phyloP scores from a whole-genome alignment of 345 rosid genomes.

The Camelina laxa region DNA sequence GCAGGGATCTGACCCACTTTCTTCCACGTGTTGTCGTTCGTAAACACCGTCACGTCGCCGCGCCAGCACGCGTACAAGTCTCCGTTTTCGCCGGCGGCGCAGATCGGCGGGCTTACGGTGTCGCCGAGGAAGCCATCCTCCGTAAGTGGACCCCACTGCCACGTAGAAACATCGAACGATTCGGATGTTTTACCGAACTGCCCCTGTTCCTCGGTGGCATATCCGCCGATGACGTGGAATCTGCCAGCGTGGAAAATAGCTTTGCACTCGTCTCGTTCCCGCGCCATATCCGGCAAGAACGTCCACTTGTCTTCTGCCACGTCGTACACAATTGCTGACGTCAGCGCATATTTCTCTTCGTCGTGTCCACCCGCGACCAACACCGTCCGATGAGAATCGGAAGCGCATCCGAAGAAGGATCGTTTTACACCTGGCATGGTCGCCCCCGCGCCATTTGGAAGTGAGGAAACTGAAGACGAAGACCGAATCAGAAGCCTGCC shows the following conservation, averaged over 20 bases:
- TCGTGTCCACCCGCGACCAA: constrained; percentile 82
- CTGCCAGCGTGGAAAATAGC: constrained; percentile 63
- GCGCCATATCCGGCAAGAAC: constrained; percentile 67
- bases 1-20: constrained; percentile 53
- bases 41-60: constrained; percentile 45
- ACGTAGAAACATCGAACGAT: constrained; percentile 47
- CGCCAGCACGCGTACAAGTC: constrained; percentile 50
- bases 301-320: constrained; percentile 63
- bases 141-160: constrained; percentile 53
- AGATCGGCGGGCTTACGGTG: constrained; percentile 49
- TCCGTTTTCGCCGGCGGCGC: constrained; percentile 35
- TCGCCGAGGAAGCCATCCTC: constrained; percentile 46
- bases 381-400: constrained; percentile 66
- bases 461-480: constrained; percentile 56
- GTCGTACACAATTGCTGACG: constrained; percentile 64
- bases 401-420: constrained; percentile 65
- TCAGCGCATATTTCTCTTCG: constrained; percentile 66
- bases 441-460: constrained; percentile 66
- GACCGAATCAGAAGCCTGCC: constrained; percentile 61
- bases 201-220: constrained; percentile 77
- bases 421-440: constrained; percentile 73
- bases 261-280: constrained; percentile 77
- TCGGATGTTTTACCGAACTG: constrained; percentile 56
- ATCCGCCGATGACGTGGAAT: constrained; percentile 81
- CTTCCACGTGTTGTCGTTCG: constrained; percentile 53